These are phyloP conservation scores for Nadsonia fulvescens DNA, from an alignment of 805 yeast species.

Conservation along the genomic window DNA sequence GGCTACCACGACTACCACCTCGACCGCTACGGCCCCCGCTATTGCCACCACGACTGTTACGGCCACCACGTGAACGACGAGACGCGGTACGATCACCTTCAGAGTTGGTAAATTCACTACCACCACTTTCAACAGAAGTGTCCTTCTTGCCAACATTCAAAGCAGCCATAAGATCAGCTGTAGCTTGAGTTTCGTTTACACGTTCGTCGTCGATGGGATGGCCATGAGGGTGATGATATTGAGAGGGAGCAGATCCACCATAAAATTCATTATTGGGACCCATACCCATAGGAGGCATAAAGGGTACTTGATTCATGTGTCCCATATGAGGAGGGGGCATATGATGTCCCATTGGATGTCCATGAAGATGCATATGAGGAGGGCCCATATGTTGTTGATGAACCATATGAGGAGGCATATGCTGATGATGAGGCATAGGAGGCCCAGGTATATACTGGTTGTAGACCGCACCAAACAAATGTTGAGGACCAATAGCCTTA, in stretches of 20 bases:
- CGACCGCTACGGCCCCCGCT: constrained; percentile 7
- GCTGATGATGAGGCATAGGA: constrained; percentile 3
- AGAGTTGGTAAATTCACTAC: constrained; percentile 5
- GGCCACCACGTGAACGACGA: constrained; percentile 10
- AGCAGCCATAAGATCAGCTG: constrained; percentile 12
- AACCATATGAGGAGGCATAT: neutral
- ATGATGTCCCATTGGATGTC: constrained; percentile 1
- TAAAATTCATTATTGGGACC: constrained; percentile 3
- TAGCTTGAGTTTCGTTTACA: constrained; percentile 10
- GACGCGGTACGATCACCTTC: constrained; percentile 13
- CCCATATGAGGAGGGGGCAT: constrained; percentile 4
- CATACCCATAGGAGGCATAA: constrained; percentile 5
- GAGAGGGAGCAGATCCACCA: constrained; percentile 5
- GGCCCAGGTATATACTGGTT: neutral
- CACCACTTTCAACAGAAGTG: constrained; percentile 4
- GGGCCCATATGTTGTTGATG: neutral
- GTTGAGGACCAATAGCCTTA: too few species aligned
- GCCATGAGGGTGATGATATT: neutral
- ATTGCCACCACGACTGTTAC: constrained; percentile 7
- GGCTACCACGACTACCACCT: constrained; percentile 7
- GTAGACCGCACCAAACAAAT: too few species aligned
- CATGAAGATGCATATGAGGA: neutral
- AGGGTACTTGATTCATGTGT: constrained; percentile 2
- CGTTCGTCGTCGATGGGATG: neutral
- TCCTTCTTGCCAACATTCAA: constrained; percentile 8